A percentile compares a stretch with the other conserved stretches of the same genome.
Evolutionary conservation across 768 basidiomycete species (phyloP).

Genomic region (Lactarius evosmus): DNA sequence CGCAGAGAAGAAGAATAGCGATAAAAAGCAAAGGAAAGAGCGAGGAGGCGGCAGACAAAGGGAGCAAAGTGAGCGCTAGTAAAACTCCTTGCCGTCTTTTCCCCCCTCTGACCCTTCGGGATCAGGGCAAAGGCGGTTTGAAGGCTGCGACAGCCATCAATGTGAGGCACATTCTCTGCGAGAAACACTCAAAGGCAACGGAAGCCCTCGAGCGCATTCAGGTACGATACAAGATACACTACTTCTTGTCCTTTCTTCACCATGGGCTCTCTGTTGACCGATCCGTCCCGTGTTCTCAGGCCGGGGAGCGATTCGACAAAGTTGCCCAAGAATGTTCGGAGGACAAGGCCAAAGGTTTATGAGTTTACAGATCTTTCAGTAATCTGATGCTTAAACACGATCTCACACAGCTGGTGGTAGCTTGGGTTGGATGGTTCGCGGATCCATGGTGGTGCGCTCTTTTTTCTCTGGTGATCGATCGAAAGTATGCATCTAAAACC

Average conservation of each 20-base stretch:
- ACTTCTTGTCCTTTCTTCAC: not conserved
- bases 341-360: slow-evolving; percentile 81
- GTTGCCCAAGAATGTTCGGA: slow-evolving; percentile 89
- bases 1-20: slow-evolving; percentile 39
- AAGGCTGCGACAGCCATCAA: slow-evolving; percentile 81
- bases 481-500: not conserved
- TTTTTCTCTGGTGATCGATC: not conserved
- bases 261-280: not conserved
- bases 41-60: slow-evolving; percentile 15
- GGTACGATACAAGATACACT: slow-evolving; percentile 40
- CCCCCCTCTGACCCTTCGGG: not conserved
- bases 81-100: not conserved
- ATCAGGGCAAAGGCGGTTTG: slow-evolving; percentile 54
- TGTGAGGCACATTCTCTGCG: slow-evolving; percentile 85
- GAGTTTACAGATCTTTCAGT: not conserved
- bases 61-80: slow-evolving; percentile 11
- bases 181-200: slow-evolving; percentile 76
- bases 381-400: slow-evolving; percentile 1
- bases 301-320: slow-evolving; percentile 81
- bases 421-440: slow-evolving; percentile 82
- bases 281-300: slow-evolving; percentile 43
- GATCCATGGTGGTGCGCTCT: slow-evolving; percentile 73
- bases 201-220: slow-evolving; percentile 80
- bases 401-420: slow-evolving; percentile 70
- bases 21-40: slow-evolving; percentile 29